Conservation (phyloP, 371 early-diverging fungal species). For the Saksenaea oblongispora region DNA sequence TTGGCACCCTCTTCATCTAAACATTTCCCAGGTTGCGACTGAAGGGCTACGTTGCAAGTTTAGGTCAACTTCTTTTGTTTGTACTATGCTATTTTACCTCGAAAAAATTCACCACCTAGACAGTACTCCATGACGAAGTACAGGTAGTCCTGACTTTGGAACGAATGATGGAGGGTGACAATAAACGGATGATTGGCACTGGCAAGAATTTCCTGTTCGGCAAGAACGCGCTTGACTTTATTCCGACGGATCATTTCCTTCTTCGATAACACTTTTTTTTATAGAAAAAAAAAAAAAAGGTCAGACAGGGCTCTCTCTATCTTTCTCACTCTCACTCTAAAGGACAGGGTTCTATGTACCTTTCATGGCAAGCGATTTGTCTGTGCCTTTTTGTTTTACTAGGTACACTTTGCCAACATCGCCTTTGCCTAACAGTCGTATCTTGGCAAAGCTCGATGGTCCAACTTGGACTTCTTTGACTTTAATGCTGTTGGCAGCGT, state of each 20-base stretch:
- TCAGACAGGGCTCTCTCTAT: background rate
- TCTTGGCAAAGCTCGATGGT: conserved; percentile 85
- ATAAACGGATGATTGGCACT: conserved; percentile 91
- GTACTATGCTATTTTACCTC: conserved; percentile 46
- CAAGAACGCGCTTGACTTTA: conserved; percentile 84
- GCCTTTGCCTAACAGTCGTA: conserved; percentile 90
- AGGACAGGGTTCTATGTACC: no score
- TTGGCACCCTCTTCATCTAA: conserved; percentile 81
- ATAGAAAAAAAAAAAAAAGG: background rate
- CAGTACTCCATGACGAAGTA: conserved; percentile 97
- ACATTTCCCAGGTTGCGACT: conserved; percentile 75
- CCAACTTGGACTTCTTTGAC: conserved; percentile 77
- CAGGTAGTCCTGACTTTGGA: conserved; percentile 86
- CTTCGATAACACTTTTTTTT: conserved; percentile 74
- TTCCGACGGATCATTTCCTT: conserved; percentile 86
- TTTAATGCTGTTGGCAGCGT: conserved; percentile 82
- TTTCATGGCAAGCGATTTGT: conserved; percentile 93
- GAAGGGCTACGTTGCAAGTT: conserved; percentile 62
- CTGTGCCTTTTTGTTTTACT: conserved; percentile 84
- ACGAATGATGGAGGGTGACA: conserved; percentile 90
- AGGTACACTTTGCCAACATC: conserved; percentile 97
- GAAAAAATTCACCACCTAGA: conserved; percentile 94
- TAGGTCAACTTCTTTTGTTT: background rate
- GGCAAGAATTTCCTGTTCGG: conserved; percentile 82
- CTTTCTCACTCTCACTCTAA: conserved; percentile 8